Evolutionary conservation across 106 monocot genomes (phyloP).

Genomic region (Acorus gramineus): DNA sequence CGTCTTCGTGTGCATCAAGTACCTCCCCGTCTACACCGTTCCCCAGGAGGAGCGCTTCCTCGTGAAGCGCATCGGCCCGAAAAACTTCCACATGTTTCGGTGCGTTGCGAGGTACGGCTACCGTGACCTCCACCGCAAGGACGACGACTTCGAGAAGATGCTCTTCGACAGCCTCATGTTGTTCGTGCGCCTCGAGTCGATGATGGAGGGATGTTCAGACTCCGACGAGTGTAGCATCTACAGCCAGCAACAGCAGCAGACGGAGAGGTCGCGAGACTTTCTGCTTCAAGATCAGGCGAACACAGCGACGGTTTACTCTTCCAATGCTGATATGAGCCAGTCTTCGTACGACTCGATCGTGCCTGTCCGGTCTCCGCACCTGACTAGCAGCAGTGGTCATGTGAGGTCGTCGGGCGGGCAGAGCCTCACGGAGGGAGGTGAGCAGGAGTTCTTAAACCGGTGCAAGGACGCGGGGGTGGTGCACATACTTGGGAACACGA

Average conservation of each 20-base stretch:
- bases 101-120: slow-evolving; percentile 91
- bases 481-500: slow-evolving; percentile 80
- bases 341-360: slow-evolving; percentile 35
- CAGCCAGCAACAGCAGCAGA: slow-evolving; percentile 2
- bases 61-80: slow-evolving; percentile 75
- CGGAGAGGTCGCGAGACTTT: slow-evolving; percentile 2
- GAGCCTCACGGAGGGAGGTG: slow-evolving; percentile 34
- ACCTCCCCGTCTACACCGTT: slow-evolving; percentile 81
- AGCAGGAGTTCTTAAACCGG: slow-evolving; percentile 61
- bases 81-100: slow-evolving; percentile 78
- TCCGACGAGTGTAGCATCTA: slow-evolving; percentile 37
- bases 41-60: slow-evolving; percentile 65
- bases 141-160: slow-evolving; percentile 87
- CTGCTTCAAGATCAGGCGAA: background rate
- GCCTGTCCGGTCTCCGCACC: slow-evolving; percentile 14
- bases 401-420: slow-evolving; percentile 11
- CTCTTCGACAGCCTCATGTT: slow-evolving; percentile 40
- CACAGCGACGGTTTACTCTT: background rate
- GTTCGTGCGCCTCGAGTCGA: slow-evolving; percentile 56
- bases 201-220: slow-evolving; percentile 86
- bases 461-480: slow-evolving; percentile 78
- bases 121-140: slow-evolving; percentile 70
- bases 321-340: slow-evolving; percentile 6
- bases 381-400: background rate
- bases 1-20: slow-evolving; percentile 81